Evolutionary conservation across 179 eudicot species (phyloP).

Genomic region (Carnegiea gigantea): DNA sequence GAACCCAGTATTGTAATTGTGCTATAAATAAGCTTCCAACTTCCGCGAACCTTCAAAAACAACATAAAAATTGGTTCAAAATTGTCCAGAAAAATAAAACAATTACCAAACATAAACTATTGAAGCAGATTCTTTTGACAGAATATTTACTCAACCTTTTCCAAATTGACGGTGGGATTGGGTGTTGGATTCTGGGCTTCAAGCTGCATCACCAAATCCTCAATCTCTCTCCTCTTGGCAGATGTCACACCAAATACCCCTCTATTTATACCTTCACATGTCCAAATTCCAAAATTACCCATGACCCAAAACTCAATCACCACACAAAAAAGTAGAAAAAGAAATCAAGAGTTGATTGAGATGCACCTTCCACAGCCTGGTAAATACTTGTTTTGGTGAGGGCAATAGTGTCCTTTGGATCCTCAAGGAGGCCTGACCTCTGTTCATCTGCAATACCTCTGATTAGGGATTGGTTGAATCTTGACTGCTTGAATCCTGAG

Average conservation of each 20-base stretch:
- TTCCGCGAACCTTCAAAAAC: conserved; percentile 62
- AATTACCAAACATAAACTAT: neutral
- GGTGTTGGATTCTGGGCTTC: conserved; percentile 74
- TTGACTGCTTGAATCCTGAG: conserved; percentile 25
- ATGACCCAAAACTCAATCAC: neutral
- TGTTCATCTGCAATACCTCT: conserved; percentile 44
- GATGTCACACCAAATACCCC: conserved; percentile 85
- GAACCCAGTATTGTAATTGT: conserved; percentile 84
- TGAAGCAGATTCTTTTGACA: neutral
- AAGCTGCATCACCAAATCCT: conserved; percentile 52
- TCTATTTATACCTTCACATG: conserved; percentile 59
- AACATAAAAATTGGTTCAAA: neutral
- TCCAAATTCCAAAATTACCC: neutral
- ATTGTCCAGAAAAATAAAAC: neutral
- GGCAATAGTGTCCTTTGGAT: conserved; percentile 30
- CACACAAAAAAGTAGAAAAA: neutral
- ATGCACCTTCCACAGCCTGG: conserved; percentile 57
- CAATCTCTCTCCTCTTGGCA: conserved; percentile 65
- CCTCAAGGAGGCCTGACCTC: conserved; percentile 31
- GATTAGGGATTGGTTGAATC: conserved; percentile 24
- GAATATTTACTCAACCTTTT: conserved; percentile 46
- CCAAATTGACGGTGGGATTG: conserved; percentile 55
- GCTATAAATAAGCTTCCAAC: conserved; percentile 87
- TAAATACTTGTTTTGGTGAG: conserved; percentile 50
- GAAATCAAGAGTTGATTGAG: neutral